phyloP scores from a whole-genome alignment of 768 basidiomycete genomes.

The Pulveroboletus sp. region DNA sequence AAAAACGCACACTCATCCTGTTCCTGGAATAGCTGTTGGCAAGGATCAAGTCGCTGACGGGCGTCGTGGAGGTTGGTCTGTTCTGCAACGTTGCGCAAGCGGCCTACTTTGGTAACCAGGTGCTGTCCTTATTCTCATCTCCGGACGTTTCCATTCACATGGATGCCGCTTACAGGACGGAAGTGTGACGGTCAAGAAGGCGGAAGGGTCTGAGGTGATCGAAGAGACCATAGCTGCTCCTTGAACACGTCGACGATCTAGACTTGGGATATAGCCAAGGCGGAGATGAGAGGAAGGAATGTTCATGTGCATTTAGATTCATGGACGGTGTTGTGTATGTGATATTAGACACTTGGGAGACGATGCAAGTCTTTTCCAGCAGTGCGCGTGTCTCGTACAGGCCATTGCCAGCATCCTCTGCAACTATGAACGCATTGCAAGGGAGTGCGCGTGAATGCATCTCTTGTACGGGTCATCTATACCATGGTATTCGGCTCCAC shows the following conservation, averaged over 20 bases:
- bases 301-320: background rate
- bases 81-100: conserved; percentile 91
- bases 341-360: background rate
- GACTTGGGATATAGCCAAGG: background rate
- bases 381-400: background rate
- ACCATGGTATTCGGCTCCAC: no score
- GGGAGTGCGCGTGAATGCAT: no score
- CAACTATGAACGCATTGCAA: no score
- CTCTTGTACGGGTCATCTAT: no score
- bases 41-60: conserved; percentile 89
- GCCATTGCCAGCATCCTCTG: no score
- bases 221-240: conserved; percentile 16
- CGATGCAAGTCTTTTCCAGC: background rate
- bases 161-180: conserved; percentile 47
- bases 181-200: conserved; percentile 58
- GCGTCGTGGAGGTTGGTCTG: conserved; percentile 98
- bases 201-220: conserved; percentile 16
- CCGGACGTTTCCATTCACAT: background rate
- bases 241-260: background rate
- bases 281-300: background rate
- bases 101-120: conserved; percentile 94
- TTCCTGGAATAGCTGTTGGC: conserved; percentile 53
- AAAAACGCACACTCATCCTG: no score
- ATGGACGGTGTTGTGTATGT: background rate
- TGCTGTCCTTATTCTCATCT: conserved; percentile 24